Percentiles rank a stretch among this genome's conserved stretches.
Conservation (phyloP, 208 protist genomes). For the Leishmania aethiopica region DNA sequence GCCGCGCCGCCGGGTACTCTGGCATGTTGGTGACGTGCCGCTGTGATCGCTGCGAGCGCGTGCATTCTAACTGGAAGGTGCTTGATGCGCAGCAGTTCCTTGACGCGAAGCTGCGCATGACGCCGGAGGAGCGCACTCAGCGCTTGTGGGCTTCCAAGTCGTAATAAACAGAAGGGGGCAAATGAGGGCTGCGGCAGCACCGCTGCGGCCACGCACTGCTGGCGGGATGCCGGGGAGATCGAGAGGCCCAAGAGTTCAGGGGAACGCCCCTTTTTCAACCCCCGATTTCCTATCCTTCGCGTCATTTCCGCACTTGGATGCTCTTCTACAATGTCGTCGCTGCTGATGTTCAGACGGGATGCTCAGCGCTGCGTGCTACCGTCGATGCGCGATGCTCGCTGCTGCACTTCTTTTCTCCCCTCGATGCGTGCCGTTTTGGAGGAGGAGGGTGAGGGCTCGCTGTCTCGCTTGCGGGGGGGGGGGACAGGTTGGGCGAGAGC, state of each 20-base stretch:
- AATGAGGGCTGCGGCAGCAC: neutral
- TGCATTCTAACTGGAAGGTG: conserved; percentile 81
- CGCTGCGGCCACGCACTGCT: neutral
- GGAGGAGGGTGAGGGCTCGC: neutral
- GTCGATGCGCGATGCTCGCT: neutral
- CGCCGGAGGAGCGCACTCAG: conserved; percentile 38
- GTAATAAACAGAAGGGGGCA: neutral
- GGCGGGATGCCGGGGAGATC: neutral
- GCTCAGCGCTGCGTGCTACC: neutral
- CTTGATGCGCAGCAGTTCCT: conserved; percentile 75
- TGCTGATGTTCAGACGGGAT: neutral
- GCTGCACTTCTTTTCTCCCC: neutral
- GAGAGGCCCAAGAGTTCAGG: neutral
- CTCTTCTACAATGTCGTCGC: neutral
- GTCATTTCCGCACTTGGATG: neutral
- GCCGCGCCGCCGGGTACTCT: conserved; percentile 52
- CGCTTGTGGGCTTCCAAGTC: conserved; percentile 28
- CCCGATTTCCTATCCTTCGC: neutral
- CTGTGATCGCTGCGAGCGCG: conserved; percentile 64
- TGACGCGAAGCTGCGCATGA: conserved; percentile 68
- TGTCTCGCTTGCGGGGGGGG: neutral
- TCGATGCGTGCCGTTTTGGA: neutral
- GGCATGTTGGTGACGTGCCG: conserved; percentile 61
- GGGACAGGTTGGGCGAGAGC: neutral
- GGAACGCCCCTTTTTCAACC: neutral